Evolutionary conservation across 352 stramenopile species (phyloP).

Genomic region (Phytopythium aichiense): DNA sequence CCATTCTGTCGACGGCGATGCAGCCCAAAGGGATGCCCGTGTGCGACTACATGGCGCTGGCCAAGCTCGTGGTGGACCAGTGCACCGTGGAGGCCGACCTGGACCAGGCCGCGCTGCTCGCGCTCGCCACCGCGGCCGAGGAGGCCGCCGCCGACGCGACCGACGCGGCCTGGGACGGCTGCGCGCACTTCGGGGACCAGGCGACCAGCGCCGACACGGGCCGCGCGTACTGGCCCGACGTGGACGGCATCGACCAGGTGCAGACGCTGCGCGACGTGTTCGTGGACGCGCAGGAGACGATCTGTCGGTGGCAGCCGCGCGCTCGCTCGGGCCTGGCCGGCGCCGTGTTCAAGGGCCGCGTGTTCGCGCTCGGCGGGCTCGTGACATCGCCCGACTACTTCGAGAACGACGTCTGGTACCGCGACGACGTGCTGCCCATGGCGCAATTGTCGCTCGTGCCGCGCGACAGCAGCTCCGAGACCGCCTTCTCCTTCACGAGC

Average conservation of each 20-base stretch:
- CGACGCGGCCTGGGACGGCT: conserved; percentile 49
- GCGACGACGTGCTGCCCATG: conserved; percentile 41
- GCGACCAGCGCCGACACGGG: conserved; percentile 35
- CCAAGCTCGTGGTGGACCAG: conserved; percentile 47
- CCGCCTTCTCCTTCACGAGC: conserved; percentile 84
- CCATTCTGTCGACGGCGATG: background rate
- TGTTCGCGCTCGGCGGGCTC: conserved; percentile 75
- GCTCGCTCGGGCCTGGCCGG: conserved; percentile 59
- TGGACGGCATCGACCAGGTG: conserved; percentile 63
- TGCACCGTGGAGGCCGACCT: conserved; percentile 42
- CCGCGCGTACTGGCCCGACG: conserved; percentile 48
- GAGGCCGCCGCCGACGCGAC: conserved; percentile 10
- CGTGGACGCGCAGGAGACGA: conserved; percentile 50
- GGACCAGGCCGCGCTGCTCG: conserved; percentile 48
- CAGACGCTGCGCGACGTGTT: conserved; percentile 60
- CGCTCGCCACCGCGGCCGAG: conserved; percentile 15
- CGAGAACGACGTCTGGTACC: conserved; percentile 89
- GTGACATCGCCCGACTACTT: conserved; percentile 49
- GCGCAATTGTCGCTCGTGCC: conserved; percentile 51
- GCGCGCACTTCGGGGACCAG: conserved; percentile 40
- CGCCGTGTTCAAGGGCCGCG: conserved; percentile 68
- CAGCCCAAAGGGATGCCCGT: conserved; percentile 35
- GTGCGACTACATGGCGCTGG: conserved; percentile 68
- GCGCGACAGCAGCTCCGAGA: conserved; percentile 53
- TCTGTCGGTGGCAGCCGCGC: conserved; percentile 63